Conservation (phyloP, 2,329 filamentous ascomycete genomes). For the Pyricularia pennisetigena region DNA sequence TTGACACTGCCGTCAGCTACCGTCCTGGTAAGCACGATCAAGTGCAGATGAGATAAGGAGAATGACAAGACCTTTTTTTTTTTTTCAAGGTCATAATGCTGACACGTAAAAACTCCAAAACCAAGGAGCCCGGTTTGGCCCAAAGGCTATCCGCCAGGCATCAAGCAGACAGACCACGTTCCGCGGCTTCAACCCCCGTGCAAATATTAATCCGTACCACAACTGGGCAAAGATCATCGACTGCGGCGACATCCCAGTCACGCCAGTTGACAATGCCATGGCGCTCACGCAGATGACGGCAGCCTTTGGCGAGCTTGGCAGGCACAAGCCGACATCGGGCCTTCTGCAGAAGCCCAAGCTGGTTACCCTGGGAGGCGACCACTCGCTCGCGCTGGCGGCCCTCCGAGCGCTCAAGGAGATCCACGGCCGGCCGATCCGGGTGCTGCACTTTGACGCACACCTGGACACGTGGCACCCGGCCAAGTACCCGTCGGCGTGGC, state of each 20-base stretch:
- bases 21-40: conserved; percentile 42
- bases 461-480: conserved; percentile 79
- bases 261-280: conserved; percentile 75
- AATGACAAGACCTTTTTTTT: neutral
- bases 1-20: conserved; percentile 65
- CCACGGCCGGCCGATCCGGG: conserved; percentile 53
- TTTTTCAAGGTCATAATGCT: neutral
- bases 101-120: neutral
- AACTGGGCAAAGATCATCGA: conserved; percentile 74
- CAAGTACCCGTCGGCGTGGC: conserved; percentile 72
- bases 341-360: conserved; percentile 38
- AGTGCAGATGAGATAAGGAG: neutral
- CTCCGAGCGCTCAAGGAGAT: conserved; percentile 54
- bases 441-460: conserved; percentile 69
- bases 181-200: conserved; percentile 74
- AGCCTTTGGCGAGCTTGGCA: conserved; percentile 61
- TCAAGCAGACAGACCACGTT: conserved; percentile 72
- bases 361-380: conserved; percentile 64
- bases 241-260: conserved; percentile 84
- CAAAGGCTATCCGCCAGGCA: conserved; percentile 76
- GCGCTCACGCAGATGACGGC: conserved; percentile 77
- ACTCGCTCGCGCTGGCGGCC: conserved; percentile 60
- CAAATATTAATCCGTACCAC: conserved; percentile 72
- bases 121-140: conserved; percentile 67
- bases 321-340: conserved; percentile 22